Percentiles rank a stretch among this genome's conserved stretches.
phyloP scores from a whole-genome alignment of 352 stramenopile species.

The Phytophthora tubulina region DNA sequence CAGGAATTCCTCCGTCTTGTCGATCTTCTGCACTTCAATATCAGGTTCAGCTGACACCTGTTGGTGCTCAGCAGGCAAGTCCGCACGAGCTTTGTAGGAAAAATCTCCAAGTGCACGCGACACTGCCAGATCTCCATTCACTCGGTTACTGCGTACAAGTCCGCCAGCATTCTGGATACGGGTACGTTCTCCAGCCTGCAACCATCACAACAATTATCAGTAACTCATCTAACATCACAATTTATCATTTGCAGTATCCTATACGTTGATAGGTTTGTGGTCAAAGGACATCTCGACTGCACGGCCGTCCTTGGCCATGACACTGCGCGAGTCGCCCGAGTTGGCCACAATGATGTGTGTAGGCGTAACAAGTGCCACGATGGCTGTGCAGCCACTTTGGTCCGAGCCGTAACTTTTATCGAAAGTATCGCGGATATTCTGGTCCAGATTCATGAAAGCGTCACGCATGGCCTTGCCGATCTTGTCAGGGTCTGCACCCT shows the following conservation, averaged over 20 bases:
- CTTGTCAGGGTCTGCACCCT: conserved; percentile 52
- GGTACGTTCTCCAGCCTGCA: conserved; percentile 64
- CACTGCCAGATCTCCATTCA: conserved; percentile 88
- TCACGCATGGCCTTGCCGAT: conserved; percentile 71
- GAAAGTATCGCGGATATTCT: conserved; percentile 61
- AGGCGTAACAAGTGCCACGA: conserved; percentile 73
- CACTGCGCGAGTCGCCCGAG: conserved; percentile 81
- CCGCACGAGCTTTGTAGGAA: conserved; percentile 76
- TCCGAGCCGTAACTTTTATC: conserved; percentile 63
- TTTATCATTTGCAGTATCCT: conserved; percentile 32
- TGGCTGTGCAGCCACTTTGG: conserved; percentile 82
- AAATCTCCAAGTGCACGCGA: conserved; percentile 84
- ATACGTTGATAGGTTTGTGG: conserved; percentile 93
- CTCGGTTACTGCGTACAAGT: conserved; percentile 78
- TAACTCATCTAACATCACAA: background rate
- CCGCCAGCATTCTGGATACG: conserved; percentile 81
- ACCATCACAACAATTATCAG: background rate
- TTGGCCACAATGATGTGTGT: conserved; percentile 86
- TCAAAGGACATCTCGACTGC: conserved; percentile 89
- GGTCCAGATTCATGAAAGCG: conserved; percentile 75
- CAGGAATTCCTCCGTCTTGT: conserved; percentile 91
- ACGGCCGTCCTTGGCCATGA: conserved; percentile 61
- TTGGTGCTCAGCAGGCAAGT: conserved; percentile 73
- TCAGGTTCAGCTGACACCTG: conserved; percentile 91
- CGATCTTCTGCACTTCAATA: conserved; percentile 80